These are phyloP conservation scores for Flaveria ramosissima DNA, from an alignment of 129 eudicot genomes.

Conservation along the genomic window DNA sequence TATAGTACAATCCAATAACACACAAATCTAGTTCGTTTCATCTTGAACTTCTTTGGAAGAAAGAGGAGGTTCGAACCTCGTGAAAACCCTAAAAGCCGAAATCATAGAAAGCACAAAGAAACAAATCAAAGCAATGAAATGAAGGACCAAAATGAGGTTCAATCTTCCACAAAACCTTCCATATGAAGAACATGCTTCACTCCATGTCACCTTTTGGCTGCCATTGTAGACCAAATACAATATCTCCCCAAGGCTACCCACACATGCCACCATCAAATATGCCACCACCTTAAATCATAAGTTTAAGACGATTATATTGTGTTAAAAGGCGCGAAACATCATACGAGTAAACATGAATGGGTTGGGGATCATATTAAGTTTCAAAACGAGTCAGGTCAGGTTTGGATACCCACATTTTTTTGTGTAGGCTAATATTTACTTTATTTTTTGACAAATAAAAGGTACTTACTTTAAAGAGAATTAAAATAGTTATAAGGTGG, in stretches of 20 bases:
- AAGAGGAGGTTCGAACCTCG: slow-evolving; percentile 68
- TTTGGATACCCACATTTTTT: background rate
- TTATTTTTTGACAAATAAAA: background rate
- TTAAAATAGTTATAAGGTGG: background rate
- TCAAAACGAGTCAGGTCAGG: background rate
- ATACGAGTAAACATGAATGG: background rate
- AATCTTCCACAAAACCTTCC: slow-evolving; percentile 77
- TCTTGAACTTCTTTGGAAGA: slow-evolving; percentile 50
- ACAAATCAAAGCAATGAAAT: slow-evolving; percentile 60
- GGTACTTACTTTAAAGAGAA: background rate
- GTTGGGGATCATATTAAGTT: background rate
- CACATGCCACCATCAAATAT: slow-evolving; percentile 80
- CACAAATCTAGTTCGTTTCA: slow-evolving; percentile 32
- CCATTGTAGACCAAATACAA: slow-evolving; percentile 79
- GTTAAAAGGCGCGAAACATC: background rate
- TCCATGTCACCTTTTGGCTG: slow-evolving; percentile 74
- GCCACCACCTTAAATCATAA: slow-evolving; percentile 58
- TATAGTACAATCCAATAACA: slow-evolving; percentile 10
- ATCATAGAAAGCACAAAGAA: slow-evolving; percentile 72
- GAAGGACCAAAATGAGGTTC: slow-evolving; percentile 53
- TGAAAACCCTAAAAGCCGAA: slow-evolving; percentile 83
- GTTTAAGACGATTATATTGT: background rate
- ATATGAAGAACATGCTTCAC: slow-evolving; percentile 83
- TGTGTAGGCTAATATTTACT: background rate
- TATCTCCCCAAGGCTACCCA: slow-evolving; percentile 62